Base-by-base conservation (phyloP, 495 filamentous ascomycete species). In the Penicilliopsis zonata region DNA sequence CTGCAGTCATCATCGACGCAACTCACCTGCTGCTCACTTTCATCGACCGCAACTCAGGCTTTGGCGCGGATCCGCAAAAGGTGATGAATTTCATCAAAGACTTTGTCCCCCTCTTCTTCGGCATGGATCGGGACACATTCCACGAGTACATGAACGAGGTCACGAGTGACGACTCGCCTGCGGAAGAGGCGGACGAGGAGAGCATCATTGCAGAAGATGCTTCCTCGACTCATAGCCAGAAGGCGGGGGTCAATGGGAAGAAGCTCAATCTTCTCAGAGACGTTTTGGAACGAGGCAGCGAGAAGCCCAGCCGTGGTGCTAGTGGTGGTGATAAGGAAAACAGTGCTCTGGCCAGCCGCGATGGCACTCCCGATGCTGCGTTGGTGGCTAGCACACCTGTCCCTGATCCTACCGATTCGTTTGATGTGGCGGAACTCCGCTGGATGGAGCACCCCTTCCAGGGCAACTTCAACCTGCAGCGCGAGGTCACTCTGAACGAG, bases 91-190 rank as follows among this genome's bases (percentile, higher is more conserved):
- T 96, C 53, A 75, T 95, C 40, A 81, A 84, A 47, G 79, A 80
- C 16, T 94, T 96, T 41, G 74, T 96, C 33, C 77, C 86, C 0
- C 60, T 74, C 1, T 96, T 96, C 65, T 95, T 95, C 41, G 85
- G 81, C 25, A 63, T 96, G 39, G 71, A 88, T 28, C 70, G 72
- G 3, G 76, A 81, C 5, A 70, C 68, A 13, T 83, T 94, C 36
- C 72, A 82, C 36, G 69, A 79, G n/a, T 72, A 74, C 32, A 74
- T 94, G 40, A 72, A 73, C 35, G 80, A 82, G 41, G 70, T 83
- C 17, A 72, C 77, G 15, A 56, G 59, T 52, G 72, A 41, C 37
- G 76, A 52, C 59, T 72, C 50, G 49, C 68, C 44, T 53, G 79
- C 61, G 17, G 80, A 87, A 38, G 86, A 93, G 35, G 64, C 66